Evolutionary conservation across 352 stramenopile genomes (phyloP), one percentile per base, ranked within the genome.

Genomic region (Globisporangium paddicum): DNA sequence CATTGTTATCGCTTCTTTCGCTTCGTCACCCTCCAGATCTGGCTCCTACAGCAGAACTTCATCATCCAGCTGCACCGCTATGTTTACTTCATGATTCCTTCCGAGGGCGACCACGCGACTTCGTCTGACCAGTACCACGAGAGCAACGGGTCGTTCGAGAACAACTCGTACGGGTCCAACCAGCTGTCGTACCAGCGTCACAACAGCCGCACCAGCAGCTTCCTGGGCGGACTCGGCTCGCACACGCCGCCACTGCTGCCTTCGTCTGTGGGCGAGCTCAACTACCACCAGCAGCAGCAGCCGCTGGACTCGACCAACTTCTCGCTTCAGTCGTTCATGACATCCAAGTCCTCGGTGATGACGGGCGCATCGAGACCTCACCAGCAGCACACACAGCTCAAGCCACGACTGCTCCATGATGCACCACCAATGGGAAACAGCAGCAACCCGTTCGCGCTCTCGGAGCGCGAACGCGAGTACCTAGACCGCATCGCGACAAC

Each of bases 1-100:
- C 21, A n/a, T 1, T 48, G 40, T 46, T 1, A 32, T 32, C 6
- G 3, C 28, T 28, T 26, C 9, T 4, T 48, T 5, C 18, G 2
- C 5, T 30, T 6, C 18, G 5, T 26, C 18, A n/a, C n/a, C 25
- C n/a, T 16, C 19, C 63, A 85, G 75, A 81, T 94, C 32, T 96
- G 86, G 86, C 65, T 96, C 10, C 67, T 96, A n/a, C 79, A 93
- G 55, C 72, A 87, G 26, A 76, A 89, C 42, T 91, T 93, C 63
- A 79, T 95, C 53, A 68, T 88, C 30, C 86, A 95, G 62, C 55
- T 95, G 34, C 86, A 95, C 50, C 81, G 81, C 21, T 95, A 94
- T 53, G 81, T 95, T 9, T 92, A 94, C 46, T 90, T 95, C 62
- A 89, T 95, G 77, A 77, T 94, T 40, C 82, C 79, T 9, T 82